These are phyloP conservation scores for Anisodus acutangulus DNA, from an alignment of 257 asterid genomes.

Conservation along the genomic window DNA sequence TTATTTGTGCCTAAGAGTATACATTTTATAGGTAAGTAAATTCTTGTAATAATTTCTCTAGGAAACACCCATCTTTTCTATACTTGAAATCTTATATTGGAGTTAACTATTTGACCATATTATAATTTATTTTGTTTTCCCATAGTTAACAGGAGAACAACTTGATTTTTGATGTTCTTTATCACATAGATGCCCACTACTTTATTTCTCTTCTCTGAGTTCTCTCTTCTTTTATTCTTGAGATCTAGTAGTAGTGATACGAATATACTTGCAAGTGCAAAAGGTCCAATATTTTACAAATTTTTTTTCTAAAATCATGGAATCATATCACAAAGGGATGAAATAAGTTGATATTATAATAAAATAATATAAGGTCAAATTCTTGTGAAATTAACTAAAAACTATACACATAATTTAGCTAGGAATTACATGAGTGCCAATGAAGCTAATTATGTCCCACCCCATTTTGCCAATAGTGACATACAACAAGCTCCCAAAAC, in stretches of 20 bases:
- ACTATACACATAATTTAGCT: not conserved
- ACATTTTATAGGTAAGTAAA: too few species aligned
- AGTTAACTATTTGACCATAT: not conserved
- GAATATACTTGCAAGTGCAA: not conserved
- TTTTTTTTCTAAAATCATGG: not conserved
- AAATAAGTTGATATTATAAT: not conserved
- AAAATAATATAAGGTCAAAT: not conserved
- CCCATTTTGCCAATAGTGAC: slow-evolving; percentile 46
- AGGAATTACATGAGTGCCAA: not conserved
- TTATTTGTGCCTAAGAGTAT: too few species aligned
- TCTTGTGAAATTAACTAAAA: not conserved
- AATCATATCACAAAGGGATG: not conserved
- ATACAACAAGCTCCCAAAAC: slow-evolving; percentile 39
- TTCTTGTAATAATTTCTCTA: too few species aligned
- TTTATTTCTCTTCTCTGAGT: too few species aligned
- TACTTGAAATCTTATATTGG: not conserved
- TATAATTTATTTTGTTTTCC: not conserved
- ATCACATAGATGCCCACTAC: not conserved
- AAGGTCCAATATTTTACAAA: not conserved
- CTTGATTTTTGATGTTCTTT: not conserved
- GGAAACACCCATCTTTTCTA: too few species aligned
- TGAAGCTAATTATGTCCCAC: not conserved
- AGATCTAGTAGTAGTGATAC: not conserved
- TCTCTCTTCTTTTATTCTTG: too few species aligned
- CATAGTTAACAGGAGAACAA: too few species aligned